These are phyloP conservation scores for Ustilago hordei DNA, from an alignment of 1,284 basidiomycete genomes.

Conservation along the genomic window DNA sequence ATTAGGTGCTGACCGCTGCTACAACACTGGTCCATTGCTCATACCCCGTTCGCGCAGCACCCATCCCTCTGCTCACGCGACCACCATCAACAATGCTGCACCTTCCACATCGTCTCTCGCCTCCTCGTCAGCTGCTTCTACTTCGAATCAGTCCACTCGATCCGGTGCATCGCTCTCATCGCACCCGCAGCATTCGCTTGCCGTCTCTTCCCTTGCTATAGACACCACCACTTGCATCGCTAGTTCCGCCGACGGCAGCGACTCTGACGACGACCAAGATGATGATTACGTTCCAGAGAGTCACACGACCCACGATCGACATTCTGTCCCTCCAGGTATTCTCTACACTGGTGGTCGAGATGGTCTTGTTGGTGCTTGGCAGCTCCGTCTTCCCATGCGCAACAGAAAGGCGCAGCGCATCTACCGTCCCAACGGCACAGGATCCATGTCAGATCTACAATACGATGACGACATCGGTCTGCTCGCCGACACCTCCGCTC, in stretches of 20 bases:
- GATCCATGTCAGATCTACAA: conserved; percentile 10
- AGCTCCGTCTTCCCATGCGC: conserved; percentile 79
- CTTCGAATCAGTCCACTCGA: conserved; percentile 17
- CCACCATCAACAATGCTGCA: conserved; percentile 2
- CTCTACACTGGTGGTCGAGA: conserved; percentile 93
- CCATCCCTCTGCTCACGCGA: background rate
- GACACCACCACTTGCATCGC: conserved; percentile 57
- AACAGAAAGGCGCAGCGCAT: conserved; percentile 46
- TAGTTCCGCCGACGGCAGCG: conserved; percentile 10
- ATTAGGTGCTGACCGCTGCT: conserved; percentile 37
- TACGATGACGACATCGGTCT: conserved; percentile 31
- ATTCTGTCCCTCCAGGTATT: conserved; percentile 80
- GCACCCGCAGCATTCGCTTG: conserved; percentile 62
- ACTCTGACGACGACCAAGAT: background rate
- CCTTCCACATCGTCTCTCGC: conserved; percentile 20
- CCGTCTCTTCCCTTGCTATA: conserved; percentile 64
- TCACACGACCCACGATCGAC: background rate
- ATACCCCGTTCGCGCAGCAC: conserved; percentile 14
- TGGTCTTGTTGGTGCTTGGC: conserved; percentile 91
- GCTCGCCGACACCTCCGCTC: conserved; percentile 29
- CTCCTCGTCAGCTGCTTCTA: conserved; percentile 12
- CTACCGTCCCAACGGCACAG: conserved; percentile 13
- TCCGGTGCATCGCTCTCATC: conserved; percentile 23
- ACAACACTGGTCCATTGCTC: conserved; percentile 38
- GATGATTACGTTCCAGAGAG: background rate